These are phyloP conservation scores for Macadamia integrifolia DNA, from an alignment of 164 flowering plant species.

Conservation along the genomic window DNA sequence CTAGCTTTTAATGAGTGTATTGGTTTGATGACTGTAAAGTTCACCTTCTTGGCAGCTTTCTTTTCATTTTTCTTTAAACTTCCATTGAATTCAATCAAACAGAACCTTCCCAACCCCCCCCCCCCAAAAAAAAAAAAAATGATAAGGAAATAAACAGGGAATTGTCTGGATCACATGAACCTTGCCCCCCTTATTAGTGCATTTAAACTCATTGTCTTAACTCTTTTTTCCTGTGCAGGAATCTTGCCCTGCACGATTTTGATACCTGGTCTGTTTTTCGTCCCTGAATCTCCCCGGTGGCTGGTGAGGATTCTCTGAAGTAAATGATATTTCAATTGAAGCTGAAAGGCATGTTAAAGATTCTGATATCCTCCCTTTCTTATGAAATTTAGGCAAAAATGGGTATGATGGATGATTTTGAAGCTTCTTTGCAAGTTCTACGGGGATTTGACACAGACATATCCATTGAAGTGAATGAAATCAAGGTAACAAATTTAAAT, in stretches of 20 bases:
- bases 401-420: conserved; percentile 97
- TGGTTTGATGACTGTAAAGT: no score
- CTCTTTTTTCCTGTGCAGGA: conserved; percentile 40
- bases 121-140: no score
- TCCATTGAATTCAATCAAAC: not conserved
- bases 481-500: conserved; percentile 52
- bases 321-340: not conserved
- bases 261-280: conserved; percentile 91
- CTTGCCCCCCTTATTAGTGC: no score
- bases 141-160: no score
- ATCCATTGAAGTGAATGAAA: conserved; percentile 83
- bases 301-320: conserved; percentile 47
- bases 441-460: conserved; percentile 93
- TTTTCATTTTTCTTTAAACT: not conserved
- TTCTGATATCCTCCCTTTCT: conserved; percentile 4
- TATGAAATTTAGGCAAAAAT: conserved; percentile 73
- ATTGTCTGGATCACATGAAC: no score
- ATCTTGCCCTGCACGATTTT: conserved; percentile 75
- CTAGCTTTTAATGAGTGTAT: no score
- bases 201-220: no score
- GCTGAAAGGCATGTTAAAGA: not conserved
- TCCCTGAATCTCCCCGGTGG: conserved; percentile 98
- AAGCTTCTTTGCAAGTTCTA: conserved; percentile 93
- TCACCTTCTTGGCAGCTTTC: not conserved
- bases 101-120: no score